Evolutionary conservation across 148 eudicot species (phyloP).

Genomic region (Pharnaceum exiguum): DNA sequence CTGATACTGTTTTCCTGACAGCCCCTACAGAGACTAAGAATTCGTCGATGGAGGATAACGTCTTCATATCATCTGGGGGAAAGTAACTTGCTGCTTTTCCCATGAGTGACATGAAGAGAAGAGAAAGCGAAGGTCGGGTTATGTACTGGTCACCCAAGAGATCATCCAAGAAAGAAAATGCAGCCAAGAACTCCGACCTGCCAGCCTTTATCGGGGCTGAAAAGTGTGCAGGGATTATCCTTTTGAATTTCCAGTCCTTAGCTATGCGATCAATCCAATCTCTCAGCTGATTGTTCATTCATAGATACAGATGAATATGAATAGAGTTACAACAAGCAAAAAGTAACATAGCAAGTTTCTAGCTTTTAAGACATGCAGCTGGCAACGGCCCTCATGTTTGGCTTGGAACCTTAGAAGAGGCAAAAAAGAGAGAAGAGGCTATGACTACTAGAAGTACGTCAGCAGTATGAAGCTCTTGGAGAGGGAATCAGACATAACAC

Average conservation of each 20-base stretch:
- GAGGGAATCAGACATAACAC: too few species aligned
- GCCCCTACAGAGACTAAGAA: conserved; percentile 93
- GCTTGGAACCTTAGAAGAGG: too few species aligned
- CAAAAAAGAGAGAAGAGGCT: too few species aligned
- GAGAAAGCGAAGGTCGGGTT: conserved; percentile 76
- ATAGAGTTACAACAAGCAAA: background rate
- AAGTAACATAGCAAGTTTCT: background rate
- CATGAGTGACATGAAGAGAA: conserved; percentile 70
- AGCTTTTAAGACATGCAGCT: background rate
- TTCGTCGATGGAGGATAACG: conserved; percentile 86
- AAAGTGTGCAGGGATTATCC: conserved; percentile 96
- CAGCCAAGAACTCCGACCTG: conserved; percentile 83
- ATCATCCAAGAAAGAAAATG: conserved; percentile 88
- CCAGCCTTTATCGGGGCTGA: conserved; percentile 83
- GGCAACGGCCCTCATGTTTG: too few species aligned
- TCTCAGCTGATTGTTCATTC: conserved; percentile 50
- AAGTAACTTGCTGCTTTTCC: conserved; percentile 93
- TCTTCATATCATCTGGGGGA: conserved; percentile 97
- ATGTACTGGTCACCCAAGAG: conserved; percentile 69
- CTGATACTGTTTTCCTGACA: conserved; percentile 94
- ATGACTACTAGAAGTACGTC: too few species aligned
- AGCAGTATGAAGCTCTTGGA: too few species aligned
- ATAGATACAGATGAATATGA: too few species aligned
- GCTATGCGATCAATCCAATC: conserved; percentile 86
- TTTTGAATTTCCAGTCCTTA: conserved; percentile 87